These are phyloP conservation scores for Neurospora intermedia DNA, from an alignment of 495 filamentous ascomycete genomes.

Conservation along the genomic window DNA sequence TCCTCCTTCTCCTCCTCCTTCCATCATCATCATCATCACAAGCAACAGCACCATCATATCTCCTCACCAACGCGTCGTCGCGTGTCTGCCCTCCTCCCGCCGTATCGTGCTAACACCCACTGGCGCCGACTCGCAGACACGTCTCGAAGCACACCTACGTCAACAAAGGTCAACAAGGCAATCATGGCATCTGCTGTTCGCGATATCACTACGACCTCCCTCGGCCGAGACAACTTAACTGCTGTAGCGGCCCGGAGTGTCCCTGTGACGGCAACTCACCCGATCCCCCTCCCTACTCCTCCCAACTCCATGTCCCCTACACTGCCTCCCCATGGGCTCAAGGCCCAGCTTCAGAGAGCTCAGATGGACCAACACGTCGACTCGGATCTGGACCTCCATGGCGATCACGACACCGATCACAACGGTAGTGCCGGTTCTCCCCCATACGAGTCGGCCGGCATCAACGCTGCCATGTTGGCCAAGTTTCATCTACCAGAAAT, in stretches of 20 bases:
- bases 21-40: not conserved
- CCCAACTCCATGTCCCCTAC: constrained; percentile 93
- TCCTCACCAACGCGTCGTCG: constrained; percentile 11
- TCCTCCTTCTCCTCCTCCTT: not conserved
- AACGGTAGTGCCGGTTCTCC: constrained; percentile 35
- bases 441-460: constrained; percentile 64
- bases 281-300: constrained; percentile 76
- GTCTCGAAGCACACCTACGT: constrained; percentile 36
- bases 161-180: constrained; percentile 44
- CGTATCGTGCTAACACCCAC: constrained; percentile 10
- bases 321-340: constrained; percentile 70
- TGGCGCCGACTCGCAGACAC: constrained; percentile 25
- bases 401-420: constrained; percentile 51
- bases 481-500: constrained; percentile 89
- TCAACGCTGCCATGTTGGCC: constrained; percentile 78
- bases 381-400: constrained; percentile 79
- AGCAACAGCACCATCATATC: constrained; percentile 1
- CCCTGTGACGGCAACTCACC: constrained; percentile 46
- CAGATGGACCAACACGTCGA: constrained; percentile 57
- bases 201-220: constrained; percentile 57
- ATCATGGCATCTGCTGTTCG: constrained; percentile 47
- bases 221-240: constrained; percentile 52
- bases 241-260: constrained; percentile 47
- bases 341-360: constrained; percentile 47
- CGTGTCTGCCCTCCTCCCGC: constrained; percentile 6